Evolutionary conservation across 1,284 basidiomycete species (phyloP), one percentile per base, ranked within the genome.

Genomic region (Volvariella surrecta): DNA sequence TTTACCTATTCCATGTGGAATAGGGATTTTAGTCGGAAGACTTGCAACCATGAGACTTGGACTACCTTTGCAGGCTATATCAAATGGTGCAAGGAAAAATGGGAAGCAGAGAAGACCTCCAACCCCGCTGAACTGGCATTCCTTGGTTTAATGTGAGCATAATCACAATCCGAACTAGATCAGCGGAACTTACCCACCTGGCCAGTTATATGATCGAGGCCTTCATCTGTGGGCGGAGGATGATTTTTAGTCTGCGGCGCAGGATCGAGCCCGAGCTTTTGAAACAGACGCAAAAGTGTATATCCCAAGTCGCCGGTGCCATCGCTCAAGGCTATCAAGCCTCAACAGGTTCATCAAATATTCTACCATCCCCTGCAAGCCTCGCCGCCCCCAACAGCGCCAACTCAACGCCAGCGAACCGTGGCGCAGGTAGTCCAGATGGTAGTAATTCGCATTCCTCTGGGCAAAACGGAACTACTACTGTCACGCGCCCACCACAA

Each of bases 1-100:
- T 87, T 87, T 58, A 73, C 79, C 3, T 87, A 85, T 57, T 72
- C 79, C 1, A 65, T 82, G 45, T 87, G 83, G 83, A 73, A 70
- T 56, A 76, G 69, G 53, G 84, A 87, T 49, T 75, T 75, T 51
- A 59, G 63, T 50, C 67, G 67, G 43, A 64, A 66, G 41, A 54
- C 57, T 6, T 82, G 76, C 56, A 67, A 68, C 54, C 64, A 63
- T 28, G 68, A 73, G 39, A 74, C 73, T 6, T 87, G 83, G 83
- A 53, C 61, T 9, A 82, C 76, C 13, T 76, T 80, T 50, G 69
- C 73, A 45, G 73, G 68, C 1, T 83, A 81, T 52, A 62, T 85
- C 15, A 59, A 59, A n/a, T 80, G 76, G 74, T 80, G 76, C 51
- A 82, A 77, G 59, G 61, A 65, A 52, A 81, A 82, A 52, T 83